Evolutionary conservation across 176 grass and related monocot genomes (phyloP), one percentile per base, ranked within the genome.

Genomic region (Lolium multiflorum): DNA sequence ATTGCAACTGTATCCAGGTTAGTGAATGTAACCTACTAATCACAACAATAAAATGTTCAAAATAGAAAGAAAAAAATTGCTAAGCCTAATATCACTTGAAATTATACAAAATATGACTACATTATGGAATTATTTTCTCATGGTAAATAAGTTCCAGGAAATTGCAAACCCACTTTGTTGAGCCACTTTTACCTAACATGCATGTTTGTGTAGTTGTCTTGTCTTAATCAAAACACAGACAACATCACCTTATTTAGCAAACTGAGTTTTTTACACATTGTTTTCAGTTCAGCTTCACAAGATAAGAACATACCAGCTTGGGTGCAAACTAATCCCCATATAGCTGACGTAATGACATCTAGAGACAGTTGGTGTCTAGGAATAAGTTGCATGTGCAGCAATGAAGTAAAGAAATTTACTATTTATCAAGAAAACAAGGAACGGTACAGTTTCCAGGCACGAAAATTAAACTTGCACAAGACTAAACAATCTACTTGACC

Each of bases 371-470:
- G 39, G 9, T 63, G 8, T 26, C 55, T 43, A 31, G 28, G 28
- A 31, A 31, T 31, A 52, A 65, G 51, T n/a, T 24, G 12, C n/a
- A 28, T 8, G 43, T 73, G 64, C 66, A 80, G 7, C 2, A 65
- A 66, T 12, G 80, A 65, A 38, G 18, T 35, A 70, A 75, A 48
- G 12, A 2, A 41, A 63, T 31, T 84, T 79, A 38, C 74, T 89
- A 57, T 74, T 64, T 80, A 44, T 89, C 24, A 82, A 31, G 7
- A 6, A 80, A 73, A 78, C 79, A 44, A 71, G 58, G 46, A 66
- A 41, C 22, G 52, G 21, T 82, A 39, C 22, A 71, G 28, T 55
- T 82, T 82, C 1, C 35, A 81, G 8, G 43, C 2, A 73, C 10
- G 28, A 71, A 68, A 61, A 16, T 78, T 79, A 28, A 28, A 84